Base-by-base conservation (phyloP, 2,329 filamentous ascomycete genomes). In the Ophiocordyceps polyrhachis-furcata region DNA sequence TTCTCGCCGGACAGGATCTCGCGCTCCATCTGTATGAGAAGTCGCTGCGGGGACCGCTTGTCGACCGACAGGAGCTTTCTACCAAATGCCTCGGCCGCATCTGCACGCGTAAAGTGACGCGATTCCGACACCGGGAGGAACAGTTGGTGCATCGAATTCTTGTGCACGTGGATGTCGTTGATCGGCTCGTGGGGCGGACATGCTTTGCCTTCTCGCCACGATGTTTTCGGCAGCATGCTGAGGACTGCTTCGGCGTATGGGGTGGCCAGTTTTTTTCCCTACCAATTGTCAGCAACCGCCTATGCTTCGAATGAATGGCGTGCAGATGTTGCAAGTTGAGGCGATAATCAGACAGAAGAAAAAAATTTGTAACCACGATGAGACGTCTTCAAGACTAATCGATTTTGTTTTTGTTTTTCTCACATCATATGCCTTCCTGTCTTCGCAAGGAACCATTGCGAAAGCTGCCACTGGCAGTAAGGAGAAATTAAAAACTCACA, bases 361-460 rank as follows among this genome's bases (percentile, higher is more conserved):
- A 55, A 59, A 52, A 48, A 48, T 74, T 73, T 81, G 70, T 89
- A 89, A 95, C 84, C 85, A 91, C 79, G 71, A 78, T 61, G 45
- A 47, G 68, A 63, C 79, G 88, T 96, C 88, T 94, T 95, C 73
- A 93, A 94, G 89, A 96, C 89, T 95, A 94, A 96, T 95, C 89
- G 89, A 82, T 47, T 41, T 44, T 41, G 23, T 44, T 43, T 3
- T n/a, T n/a, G n/a, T n/a, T n/a, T 44, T 19, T 61, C 58, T 75
- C 55, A 63, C 73, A 77, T 77, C 73, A 76, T 63, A 76, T 76
- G 72, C 76, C 62, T 38, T 2, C 31, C 14, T 38, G n/a, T 17
- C 6, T n/a, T 14, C 13, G 13, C 13, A 12, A 19, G 17, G 9
- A 14, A 17, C 4, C 4, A 13, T 38, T n/a, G n/a, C 6, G 15